Evolutionary conservation across 345 rosid genomes (phyloP).

Genomic region (Gossypium sturtianum): DNA sequence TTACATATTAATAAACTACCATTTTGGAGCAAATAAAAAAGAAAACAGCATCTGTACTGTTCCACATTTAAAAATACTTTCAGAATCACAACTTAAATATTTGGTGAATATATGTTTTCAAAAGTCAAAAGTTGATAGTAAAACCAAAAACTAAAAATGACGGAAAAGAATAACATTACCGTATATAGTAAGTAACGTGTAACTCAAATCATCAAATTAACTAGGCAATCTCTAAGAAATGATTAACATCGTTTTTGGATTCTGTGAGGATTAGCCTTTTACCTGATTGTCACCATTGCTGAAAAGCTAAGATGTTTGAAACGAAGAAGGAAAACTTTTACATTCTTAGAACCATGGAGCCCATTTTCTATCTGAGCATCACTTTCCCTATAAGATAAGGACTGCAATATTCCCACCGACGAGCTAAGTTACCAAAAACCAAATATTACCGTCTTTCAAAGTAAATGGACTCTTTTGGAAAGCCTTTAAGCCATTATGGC

Average conservation of each 20-base stretch:
- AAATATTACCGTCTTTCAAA: background rate
- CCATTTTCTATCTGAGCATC: background rate
- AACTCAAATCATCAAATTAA: background rate
- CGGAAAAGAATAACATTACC: background rate
- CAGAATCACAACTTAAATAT: too few species aligned
- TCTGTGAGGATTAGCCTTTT: background rate
- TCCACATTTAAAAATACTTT: too few species aligned
- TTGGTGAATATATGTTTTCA: too few species aligned
- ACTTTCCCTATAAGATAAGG: background rate
- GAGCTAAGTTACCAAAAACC: background rate
- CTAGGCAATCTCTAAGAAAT: background rate
- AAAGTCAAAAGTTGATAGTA: too few species aligned
- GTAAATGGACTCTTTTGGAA: background rate
- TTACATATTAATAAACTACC: too few species aligned
- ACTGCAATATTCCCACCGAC: background rate
- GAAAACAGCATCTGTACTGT: too few species aligned
- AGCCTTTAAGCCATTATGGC: background rate
- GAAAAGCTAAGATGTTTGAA: background rate
- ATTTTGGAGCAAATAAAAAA: too few species aligned
- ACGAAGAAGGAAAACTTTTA: background rate
- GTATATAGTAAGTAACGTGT: background rate
- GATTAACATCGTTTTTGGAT: background rate
- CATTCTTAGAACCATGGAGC: background rate
- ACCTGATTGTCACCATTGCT: background rate
- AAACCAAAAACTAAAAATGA: background rate